Evolutionary conservation across 1,284 basidiomycete genomes (phyloP), one percentile per base, ranked within the genome.

Genomic region (Cutaneotrichosporon sp.): DNA sequence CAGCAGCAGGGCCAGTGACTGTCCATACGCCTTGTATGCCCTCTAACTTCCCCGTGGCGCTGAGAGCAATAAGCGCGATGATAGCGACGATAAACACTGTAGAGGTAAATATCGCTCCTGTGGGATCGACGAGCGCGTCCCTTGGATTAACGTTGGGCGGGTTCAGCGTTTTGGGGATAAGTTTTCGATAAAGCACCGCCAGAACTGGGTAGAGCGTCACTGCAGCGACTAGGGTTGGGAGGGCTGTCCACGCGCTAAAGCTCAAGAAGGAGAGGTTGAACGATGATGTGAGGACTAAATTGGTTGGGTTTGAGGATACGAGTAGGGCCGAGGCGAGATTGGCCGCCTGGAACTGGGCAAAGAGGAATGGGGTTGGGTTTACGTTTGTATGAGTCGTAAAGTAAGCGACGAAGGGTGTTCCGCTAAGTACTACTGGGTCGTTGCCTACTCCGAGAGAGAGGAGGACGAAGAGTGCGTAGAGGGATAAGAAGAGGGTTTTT

Each of bases 401-500:
- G 74, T 95, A 94, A 8, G 89, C 88, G 51, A 96, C 80, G 77
- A 96, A 96, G 0, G 88, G 89, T 0, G 92, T 96, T 1, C 91
- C 78, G 31, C 71, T 89, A 21, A 94, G 84, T 63, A 94, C 90
- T 68, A 94, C 86, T 0, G 92, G 91, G 78, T 94, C 92, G 75
- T 98, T 98, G 7, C 95, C 95, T 13, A 97, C 85, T 1, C 93
- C 73, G 22, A 91, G 84, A 31, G 91, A 93, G 66, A 89, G 85
- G 11, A 86, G 72, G 52, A 91, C 89, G 76, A 93, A 88, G 83
- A 95, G 88, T 63, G 86, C 65, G 76, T 91, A 95, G 77, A 96
- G 88, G 61, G 88, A 86, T 26, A 89, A 77, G 76, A 89, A 97
- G 0, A 97, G 84, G 56, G 81, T 85, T 67, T 83, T 84, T 16